A percentile compares a stretch with the other conserved stretches of the same genome.
Conservation (phyloP, 805 yeast species). For the Candida taoyuanica region DNA sequence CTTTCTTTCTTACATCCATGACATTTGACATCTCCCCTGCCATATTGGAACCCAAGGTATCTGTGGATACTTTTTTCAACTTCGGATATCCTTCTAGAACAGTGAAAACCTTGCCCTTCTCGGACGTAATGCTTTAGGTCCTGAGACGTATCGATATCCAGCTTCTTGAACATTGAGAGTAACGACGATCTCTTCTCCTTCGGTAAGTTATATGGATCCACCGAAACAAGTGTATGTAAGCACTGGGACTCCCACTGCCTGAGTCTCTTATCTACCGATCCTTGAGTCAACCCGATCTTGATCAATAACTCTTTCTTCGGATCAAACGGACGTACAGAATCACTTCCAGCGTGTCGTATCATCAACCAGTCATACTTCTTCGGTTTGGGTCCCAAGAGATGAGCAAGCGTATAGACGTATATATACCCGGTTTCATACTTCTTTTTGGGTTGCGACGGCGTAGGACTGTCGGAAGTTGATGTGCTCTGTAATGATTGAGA, state of each 20-base stretch:
- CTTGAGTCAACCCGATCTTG: conserved; percentile 25
- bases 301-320: conserved; percentile 22
- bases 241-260: conserved; percentile 27
- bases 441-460: not conserved
- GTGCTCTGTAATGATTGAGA: not conserved
- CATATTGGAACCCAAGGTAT: conserved; percentile 14
- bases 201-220: conserved; percentile 15
- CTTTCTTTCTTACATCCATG: conserved; percentile 18
- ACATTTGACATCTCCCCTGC: conserved; percentile 24
- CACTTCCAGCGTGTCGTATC: conserved; percentile 4
- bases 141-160: conserved; percentile 2
- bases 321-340: conserved; percentile 12
- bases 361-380: conserved; percentile 22
- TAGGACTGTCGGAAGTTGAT: too few species aligned
- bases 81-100: conserved; percentile 7
- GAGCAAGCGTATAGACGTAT: conserved; percentile 24
- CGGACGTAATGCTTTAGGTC: conserved; percentile 6
- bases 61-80: conserved; percentile 22
- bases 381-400: conserved; percentile 15
- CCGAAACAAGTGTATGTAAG: conserved; percentile 14
- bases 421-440: conserved; percentile 19
- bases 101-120: conserved; percentile 15
- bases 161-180: conserved; percentile 5
- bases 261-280: conserved; percentile 17
- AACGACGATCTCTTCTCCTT: conserved; percentile 2